Conservation (phyloP, 2,329 filamentous ascomycete genomes). For the Aureobasidium uvarum region DNA sequence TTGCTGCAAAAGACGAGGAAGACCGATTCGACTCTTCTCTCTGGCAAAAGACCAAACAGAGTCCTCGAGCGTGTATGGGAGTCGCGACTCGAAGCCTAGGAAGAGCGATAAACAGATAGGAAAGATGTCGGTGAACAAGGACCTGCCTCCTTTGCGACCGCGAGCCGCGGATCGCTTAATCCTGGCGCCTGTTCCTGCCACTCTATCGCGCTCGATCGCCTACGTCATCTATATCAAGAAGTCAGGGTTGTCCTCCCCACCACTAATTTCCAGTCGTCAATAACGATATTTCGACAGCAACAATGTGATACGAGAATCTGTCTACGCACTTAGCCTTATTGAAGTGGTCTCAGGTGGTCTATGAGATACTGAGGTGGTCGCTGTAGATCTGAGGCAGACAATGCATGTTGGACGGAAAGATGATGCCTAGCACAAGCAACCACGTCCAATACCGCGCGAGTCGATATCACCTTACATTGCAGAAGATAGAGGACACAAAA, state of each 20-base stretch:
- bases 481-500: background rate
- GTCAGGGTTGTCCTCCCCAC: background rate
- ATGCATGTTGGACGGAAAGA: too few species aligned
- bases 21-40: background rate
- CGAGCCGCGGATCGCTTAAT: conserved; percentile 3
- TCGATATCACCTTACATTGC: too few species aligned
- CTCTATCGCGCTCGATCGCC: conserved; percentile 1
- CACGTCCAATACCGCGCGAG: background rate
- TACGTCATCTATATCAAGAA: background rate
- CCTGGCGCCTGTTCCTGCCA: background rate
- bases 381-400: too few species aligned
- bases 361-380: too few species aligned
- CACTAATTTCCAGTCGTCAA: background rate
- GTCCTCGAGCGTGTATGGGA: background rate
- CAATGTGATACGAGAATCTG: too few species aligned
- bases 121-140: background rate
- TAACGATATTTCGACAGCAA: background rate
- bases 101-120: background rate
- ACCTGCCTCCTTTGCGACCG: background rate
- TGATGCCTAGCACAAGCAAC: too few species aligned
- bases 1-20: conserved; percentile 17
- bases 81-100: background rate
- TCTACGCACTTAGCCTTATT: background rate
- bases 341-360: too few species aligned
- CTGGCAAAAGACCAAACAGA: too few species aligned